Conservation (phyloP, 1,284 basidiomycete species). For the Erythrobasidium hasegawianum region DNA sequence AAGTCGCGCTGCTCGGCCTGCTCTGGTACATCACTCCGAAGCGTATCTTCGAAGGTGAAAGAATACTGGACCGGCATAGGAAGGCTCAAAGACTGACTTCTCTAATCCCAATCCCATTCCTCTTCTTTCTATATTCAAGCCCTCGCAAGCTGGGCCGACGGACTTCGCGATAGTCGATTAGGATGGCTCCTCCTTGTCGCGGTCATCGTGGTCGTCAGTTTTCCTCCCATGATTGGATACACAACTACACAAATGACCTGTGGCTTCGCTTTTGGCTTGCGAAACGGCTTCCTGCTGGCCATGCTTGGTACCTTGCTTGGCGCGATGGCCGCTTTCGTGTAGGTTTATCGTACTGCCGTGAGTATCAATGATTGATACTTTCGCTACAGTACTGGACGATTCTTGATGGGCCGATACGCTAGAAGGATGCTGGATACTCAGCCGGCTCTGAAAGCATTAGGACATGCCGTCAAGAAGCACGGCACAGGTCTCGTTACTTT, state of each 20-base stretch:
- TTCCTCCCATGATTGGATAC: constrained; percentile 74
- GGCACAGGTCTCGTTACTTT: constrained; percentile 48
- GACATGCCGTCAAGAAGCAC: constrained; percentile 11
- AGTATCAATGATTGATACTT: too few relatives aligned
- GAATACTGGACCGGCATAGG: too few relatives aligned
- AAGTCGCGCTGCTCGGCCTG: constrained; percentile 32
- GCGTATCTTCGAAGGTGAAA: constrained; percentile 52
- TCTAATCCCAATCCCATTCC: too few relatives aligned
- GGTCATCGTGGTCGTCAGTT: constrained; percentile 58
- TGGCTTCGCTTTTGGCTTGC: constrained; percentile 76
- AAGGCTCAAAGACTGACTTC: not conserved
- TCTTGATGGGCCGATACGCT: constrained; percentile 17
- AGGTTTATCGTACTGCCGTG: constrained; percentile 47
- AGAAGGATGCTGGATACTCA: constrained; percentile 30
- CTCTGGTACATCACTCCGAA: constrained; percentile 61
- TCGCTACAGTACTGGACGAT: constrained; percentile 12
- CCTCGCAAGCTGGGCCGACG: constrained; percentile 64
- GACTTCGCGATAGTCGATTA: constrained; percentile 58
- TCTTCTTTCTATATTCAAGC: constrained; percentile 53
- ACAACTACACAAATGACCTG: constrained; percentile 56
- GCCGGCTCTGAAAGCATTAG: constrained; percentile 37
- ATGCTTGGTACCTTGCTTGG: constrained; percentile 62
- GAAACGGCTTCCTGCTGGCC: constrained; percentile 62
- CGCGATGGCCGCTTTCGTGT: constrained; percentile 62
- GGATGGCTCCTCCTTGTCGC: constrained; percentile 58